Percentiles rank a stretch among this genome's conserved stretches.
phyloP scores from a whole-genome alignment of 169 alveolate species.

The Cryptosporidium bovis region DNA sequence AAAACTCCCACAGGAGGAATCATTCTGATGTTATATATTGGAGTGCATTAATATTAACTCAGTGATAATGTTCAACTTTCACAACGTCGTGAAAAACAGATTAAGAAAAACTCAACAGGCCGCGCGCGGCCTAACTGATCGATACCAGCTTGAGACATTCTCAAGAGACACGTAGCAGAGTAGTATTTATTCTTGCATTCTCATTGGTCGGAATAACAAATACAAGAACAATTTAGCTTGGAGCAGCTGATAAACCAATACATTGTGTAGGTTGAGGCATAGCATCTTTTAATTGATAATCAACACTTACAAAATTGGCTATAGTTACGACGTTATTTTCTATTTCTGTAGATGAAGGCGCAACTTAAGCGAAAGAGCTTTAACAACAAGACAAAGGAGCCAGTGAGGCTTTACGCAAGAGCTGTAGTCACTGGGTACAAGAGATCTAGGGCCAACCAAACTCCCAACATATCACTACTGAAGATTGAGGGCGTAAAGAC shows the following conservation, averaged over 20 bases:
- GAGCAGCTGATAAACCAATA: background rate
- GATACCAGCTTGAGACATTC: conserved; percentile 42
- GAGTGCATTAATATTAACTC: conserved; percentile 2
- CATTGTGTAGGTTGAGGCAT: background rate
- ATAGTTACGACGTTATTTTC: too few species aligned
- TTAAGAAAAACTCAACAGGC: background rate
- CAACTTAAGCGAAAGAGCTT: conserved; percentile 37
- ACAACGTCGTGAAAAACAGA: background rate
- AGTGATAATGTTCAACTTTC: background rate
- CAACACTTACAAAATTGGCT: too few species aligned
- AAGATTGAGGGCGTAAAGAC: conserved; percentile 96
- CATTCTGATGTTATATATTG: background rate
- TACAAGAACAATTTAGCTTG: background rate
- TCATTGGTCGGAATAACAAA: background rate
- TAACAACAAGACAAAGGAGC: conserved; percentile 82
- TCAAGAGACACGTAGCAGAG: conserved; percentile 50
- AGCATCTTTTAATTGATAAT: background rate
- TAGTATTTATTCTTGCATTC: background rate
- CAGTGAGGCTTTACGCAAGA: conserved; percentile 90
- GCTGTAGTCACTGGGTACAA: conserved; percentile 92
- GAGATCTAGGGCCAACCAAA: conserved; percentile 94
- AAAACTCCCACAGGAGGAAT: background rate
- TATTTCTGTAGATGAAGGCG: background rate
- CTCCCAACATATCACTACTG: conserved; percentile 93
- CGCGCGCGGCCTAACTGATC: conserved; percentile 6